Conservation (phyloP, 2,329 filamentous ascomycete species). For the Neofusicoccum kwambonambiense region DNA sequence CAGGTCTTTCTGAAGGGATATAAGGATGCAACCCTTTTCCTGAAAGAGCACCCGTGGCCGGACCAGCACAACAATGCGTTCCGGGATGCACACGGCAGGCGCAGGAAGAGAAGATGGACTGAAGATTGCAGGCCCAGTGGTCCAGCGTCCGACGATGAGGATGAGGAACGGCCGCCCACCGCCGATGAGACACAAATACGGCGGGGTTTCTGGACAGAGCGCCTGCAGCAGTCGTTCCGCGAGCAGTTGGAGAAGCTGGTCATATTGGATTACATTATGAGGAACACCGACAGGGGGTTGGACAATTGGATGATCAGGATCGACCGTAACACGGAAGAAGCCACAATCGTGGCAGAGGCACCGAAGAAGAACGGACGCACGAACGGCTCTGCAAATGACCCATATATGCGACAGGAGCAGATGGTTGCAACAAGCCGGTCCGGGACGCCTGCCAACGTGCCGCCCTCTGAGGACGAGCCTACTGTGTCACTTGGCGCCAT, state of each 20-base stretch:
- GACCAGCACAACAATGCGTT: constrained; percentile 75
- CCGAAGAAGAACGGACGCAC: constrained; percentile 59
- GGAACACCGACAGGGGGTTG: constrained; percentile 92
- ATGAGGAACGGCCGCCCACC: constrained; percentile 48
- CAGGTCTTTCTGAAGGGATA: constrained; percentile 96
- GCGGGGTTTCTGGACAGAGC: constrained; percentile 80
- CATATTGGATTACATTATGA: constrained; percentile 98
- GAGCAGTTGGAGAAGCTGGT: constrained; percentile 97
- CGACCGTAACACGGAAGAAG: constrained; percentile 77
- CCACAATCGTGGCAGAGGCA: constrained; percentile 83
- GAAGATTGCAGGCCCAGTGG: constrained; percentile 75
- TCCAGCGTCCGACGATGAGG: constrained; percentile 61
- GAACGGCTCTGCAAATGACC: constrained; percentile 44
- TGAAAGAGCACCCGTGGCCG: constrained; percentile 95
- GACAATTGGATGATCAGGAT: constrained; percentile 99
- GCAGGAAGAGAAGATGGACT: constrained; percentile 67
- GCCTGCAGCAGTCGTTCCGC: constrained; percentile 84
- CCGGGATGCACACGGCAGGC: constrained; percentile 64
- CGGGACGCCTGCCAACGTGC: constrained; percentile 53
- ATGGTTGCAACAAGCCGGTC: constrained; percentile 72
- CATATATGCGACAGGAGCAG: constrained; percentile 76
- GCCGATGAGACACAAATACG: constrained; percentile 39
- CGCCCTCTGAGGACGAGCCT: constrained; percentile 42
- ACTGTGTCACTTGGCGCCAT: constrained; percentile 84
- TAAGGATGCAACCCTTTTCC: constrained; percentile 93